Conservation (phyloP, 108 stramenopile species). For the Stephanodiscus minutulus region DNA sequence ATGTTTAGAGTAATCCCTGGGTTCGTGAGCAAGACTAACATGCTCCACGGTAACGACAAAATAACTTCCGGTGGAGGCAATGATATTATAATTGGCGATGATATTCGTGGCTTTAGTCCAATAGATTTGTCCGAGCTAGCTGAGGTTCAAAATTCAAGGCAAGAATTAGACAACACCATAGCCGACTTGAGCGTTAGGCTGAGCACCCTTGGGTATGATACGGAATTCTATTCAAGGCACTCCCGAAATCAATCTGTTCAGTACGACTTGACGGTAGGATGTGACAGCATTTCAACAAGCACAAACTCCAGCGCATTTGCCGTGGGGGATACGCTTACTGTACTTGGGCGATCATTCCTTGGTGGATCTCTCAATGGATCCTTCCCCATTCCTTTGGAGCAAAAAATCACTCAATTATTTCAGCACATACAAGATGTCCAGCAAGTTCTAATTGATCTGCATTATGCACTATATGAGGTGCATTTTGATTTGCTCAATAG, state of each 20-base stretch:
- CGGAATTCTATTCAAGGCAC: constrained; percentile 11
- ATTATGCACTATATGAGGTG: constrained; percentile 26
- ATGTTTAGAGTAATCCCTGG: constrained; percentile 25
- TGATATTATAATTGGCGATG: constrained; percentile 23
- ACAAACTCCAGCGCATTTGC: constrained; percentile 10
- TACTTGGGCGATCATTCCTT: constrained; percentile 17
- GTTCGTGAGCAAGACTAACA: constrained; percentile 18
- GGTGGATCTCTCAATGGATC: no score
- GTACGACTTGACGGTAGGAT: constrained; percentile 16
- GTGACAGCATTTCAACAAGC: constrained; percentile 22
- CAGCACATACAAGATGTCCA: constrained; percentile 16
- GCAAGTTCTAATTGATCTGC: constrained; percentile 14
- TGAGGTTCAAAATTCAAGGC: constrained; percentile 9
- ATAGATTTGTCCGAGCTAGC: constrained; percentile 23
- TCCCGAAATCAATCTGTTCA: constrained; percentile 1
- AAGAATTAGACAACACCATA: constrained; percentile 21
- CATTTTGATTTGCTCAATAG: constrained; percentile 18
- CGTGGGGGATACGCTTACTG: constrained; percentile 20
- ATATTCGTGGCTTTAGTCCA: constrained; percentile 18
- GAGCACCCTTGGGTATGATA: constrained; percentile 21
- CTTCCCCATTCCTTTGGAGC: constrained; percentile 3
- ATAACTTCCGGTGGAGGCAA: constrained; percentile 6
- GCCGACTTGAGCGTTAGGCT: constrained; percentile 13
- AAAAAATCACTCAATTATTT: constrained; percentile 1
- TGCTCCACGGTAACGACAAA: constrained; percentile 16